Conservation (phyloP, 169 alveolate species). For the Hammondia hammondi region DNA sequence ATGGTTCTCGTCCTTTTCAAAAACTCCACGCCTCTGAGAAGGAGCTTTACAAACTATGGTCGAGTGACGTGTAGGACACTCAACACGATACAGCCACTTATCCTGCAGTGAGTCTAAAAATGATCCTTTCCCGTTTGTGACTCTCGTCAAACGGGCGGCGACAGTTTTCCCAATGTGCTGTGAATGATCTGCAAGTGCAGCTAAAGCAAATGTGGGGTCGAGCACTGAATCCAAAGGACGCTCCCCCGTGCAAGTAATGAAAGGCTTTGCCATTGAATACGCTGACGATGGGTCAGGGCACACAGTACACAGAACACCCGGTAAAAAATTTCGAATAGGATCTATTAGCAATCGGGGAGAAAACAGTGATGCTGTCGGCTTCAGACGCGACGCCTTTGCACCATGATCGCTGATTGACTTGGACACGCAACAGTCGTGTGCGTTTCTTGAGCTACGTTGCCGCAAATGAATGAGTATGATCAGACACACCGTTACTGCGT, state of each 20-base stretch:
- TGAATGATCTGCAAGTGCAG: background rate
- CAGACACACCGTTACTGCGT: no score
- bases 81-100: background rate
- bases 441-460: no score
- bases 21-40: background rate
- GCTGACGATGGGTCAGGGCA: no score
- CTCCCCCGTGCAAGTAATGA: background rate
- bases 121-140: background rate
- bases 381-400: no score
- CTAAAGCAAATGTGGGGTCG: background rate
- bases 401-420: no score
- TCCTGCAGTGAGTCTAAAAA: background rate
- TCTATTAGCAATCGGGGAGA: no score
- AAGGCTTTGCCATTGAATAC: conserved; percentile 4
- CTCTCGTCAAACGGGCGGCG: background rate
- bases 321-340: no score
- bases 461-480: no score
- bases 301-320: no score
- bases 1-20: background rate
- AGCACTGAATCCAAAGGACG: background rate
- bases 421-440: no score
- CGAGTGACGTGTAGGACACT: background rate
- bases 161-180: conserved; percentile 2
- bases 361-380: no score
- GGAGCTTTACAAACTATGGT: background rate